A percentile compares a stretch with the other conserved stretches of the same genome.
These are phyloP conservation scores for Cytidiella melzeri DNA, from an alignment of 768 basidiomycete genomes.

Conservation along the genomic window DNA sequence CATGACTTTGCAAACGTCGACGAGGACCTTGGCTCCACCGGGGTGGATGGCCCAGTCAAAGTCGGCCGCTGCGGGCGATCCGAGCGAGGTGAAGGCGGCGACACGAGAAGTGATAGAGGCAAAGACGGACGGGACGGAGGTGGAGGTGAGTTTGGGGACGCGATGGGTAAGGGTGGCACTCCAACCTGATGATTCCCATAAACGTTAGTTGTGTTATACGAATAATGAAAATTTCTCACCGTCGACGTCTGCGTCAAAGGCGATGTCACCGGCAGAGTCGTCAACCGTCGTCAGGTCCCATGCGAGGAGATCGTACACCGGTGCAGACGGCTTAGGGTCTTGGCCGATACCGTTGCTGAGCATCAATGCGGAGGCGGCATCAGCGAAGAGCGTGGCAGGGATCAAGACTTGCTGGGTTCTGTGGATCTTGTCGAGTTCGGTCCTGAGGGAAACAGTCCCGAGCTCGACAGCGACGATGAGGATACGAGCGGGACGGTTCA, in stretches of 20 bases:
- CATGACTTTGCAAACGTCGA: conserved; percentile 7
- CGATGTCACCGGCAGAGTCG: conserved; percentile 8
- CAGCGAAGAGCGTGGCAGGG: conserved; percentile 9
- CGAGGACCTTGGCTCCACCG: conserved; percentile 9
- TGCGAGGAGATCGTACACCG: conserved; percentile 9
- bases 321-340: conserved; percentile 3
- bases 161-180: conserved; percentile 6
- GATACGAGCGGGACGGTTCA: conserved; percentile 7
- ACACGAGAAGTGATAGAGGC: conserved; percentile 5
- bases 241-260: conserved; percentile 5
- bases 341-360: conserved; percentile 8
- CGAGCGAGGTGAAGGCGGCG: not conserved
- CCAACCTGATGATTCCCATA: conserved; percentile 3
- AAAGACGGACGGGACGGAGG: conserved; percentile 9
- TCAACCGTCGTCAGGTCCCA: conserved; percentile 9
- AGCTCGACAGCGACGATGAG: conserved; percentile 9
- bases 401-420: conserved; percentile 5
- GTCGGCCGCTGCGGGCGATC: not conserved
- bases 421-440: conserved; percentile 6
- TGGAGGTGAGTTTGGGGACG: conserved; percentile 7
- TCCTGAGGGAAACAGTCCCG: conserved; percentile 1
- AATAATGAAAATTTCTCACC: not conserved
- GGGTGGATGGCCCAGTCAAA: conserved; percentile 13
- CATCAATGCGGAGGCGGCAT: conserved; percentile 9
- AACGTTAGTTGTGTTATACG: not conserved